Base-by-base conservation (phyloP, 225 moss, liverwort and hornwort species). In the Takakia lepidozioides region DNA sequence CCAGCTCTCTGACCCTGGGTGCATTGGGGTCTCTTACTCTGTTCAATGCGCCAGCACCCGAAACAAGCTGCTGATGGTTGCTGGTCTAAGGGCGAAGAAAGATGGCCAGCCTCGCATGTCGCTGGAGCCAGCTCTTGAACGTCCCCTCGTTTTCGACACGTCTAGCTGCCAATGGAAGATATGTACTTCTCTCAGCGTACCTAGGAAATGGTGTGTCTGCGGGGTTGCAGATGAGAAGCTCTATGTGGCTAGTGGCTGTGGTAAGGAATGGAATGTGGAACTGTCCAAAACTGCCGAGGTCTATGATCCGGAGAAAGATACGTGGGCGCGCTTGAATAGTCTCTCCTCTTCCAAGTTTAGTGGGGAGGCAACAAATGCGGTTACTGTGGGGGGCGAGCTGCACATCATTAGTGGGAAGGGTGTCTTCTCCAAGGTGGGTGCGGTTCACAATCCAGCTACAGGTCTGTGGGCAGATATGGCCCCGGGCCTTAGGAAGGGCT, bases 171-270 rank as follows among this genome's bases (percentile, higher is more conserved):
- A 49, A 20, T 92, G 92, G 92, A 75, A 43, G 21, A 68, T 67
- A 29, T 87, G 92, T 5, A 15, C 59, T 4, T 48, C 64, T 0
- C 85, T 92, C 10, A 20, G 38, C 1, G 80, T 82, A 2, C 80
- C 92, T 0, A 63, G 92, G 18, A 85, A 80, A 29, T 92, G 92
- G 92, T 92, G 92, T 32, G 92, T 78, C 2, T 88, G 87, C 10
- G 92, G 92, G 23, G 77, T 78, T 1, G 68, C 62, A 1, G 72
- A 60, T 7, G 74, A 75, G 26, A 78, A 65, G 34, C 55, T 92
- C 0, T 92, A 73, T 19, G 85, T 92, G 0, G 80, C 75, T 1
- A 92, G 92, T 45, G 88, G 92, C 52, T 80, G 74, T 5, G 92
- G 92, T 3, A 62, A 68, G 52, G 62, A 72, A 1, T 88, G 92